These are phyloP conservation scores for Nakaseomyces uthaithaninus DNA, from an alignment of 1,139 yeast genomes.

Conservation along the genomic window DNA sequence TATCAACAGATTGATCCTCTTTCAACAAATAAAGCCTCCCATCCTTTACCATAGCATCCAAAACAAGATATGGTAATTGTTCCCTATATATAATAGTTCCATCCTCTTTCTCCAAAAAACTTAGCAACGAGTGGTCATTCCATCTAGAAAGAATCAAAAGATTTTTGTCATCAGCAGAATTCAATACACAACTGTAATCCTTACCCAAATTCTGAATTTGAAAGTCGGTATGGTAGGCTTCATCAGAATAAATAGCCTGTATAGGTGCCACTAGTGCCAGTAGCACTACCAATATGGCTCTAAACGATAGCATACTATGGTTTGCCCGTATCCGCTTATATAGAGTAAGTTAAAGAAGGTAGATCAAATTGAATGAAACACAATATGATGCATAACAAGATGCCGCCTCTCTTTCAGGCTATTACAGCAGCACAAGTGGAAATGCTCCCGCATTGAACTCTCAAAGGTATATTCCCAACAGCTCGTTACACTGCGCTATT, in stretches of 20 bases:
- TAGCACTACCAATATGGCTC: conserved; percentile 2
- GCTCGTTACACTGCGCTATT: too few relatives aligned
- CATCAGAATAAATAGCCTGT: conserved; percentile 30
- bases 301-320: neutral
- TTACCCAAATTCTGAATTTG: conserved; percentile 27
- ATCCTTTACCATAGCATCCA: conserved; percentile 14
- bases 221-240: conserved; percentile 32
- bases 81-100: conserved; percentile 23
- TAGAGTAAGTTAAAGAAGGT: too few relatives aligned
- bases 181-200: conserved; percentile 21
- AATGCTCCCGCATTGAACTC: too few relatives aligned
- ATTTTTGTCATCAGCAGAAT: conserved; percentile 10
- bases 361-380: too few relatives aligned
- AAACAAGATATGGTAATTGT: conserved; percentile 12
- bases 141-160: conserved; percentile 21
- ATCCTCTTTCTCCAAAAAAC: conserved; percentile 20
- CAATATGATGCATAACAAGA: too few relatives aligned
- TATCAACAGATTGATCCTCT: neutral
- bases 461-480: too few relatives aligned
- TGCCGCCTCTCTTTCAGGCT: too few relatives aligned
- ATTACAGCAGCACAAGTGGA: too few relatives aligned
- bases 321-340: too few relatives aligned
- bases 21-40: neutral
- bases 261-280: conserved; percentile 2
- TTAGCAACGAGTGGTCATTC: conserved; percentile 18